A percentile compares a stretch with the other conserved stretches of the same genome.
phyloP scores from a whole-genome alignment of 768 basidiomycete species.

The Trametes meyenii region DNA sequence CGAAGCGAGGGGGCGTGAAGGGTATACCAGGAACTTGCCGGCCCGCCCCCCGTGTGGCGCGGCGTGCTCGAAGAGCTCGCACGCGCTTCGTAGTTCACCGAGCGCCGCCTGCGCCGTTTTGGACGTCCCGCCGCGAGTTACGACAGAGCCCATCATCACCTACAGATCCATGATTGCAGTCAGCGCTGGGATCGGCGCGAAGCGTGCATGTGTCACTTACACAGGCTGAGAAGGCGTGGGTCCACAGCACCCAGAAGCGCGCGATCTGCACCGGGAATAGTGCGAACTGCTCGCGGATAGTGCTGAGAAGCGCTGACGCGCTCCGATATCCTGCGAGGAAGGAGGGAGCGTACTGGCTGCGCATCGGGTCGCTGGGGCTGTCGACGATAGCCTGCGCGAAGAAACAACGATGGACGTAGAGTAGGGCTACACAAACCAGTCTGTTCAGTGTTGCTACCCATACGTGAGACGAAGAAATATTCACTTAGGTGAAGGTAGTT shows the following conservation, averaged over 20 bases:
- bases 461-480: conserved; percentile 28
- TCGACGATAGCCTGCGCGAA: conserved; percentile 72
- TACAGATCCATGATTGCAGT: conserved; percentile 30
- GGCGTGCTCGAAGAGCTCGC: conserved; percentile 67
- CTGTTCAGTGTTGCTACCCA: conserved; percentile 46
- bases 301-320: conserved; percentile 69
- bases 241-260: conserved; percentile 69
- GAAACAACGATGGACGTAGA: conserved; percentile 70
- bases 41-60: conserved; percentile 65
- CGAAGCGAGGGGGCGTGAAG: background rate
- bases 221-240: conserved; percentile 49
- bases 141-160: conserved; percentile 81
- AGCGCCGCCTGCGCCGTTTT: conserved; percentile 75
- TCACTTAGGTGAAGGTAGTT: conserved; percentile 73
- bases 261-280: conserved; percentile 61
- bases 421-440: conserved; percentile 67
- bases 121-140: conserved; percentile 63
- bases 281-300: conserved; percentile 47
- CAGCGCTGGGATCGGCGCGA: conserved; percentile 52
- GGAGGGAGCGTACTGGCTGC: conserved; percentile 71
- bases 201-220: conserved; percentile 48
- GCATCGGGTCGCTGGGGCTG: conserved; percentile 64
- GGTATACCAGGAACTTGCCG: conserved; percentile 66
- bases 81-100: conserved; percentile 61
- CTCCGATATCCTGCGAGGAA: conserved; percentile 73